Conservation (phyloP, 2,329 filamentous ascomycete species). For the Simplicillium aogashimaense region DNA sequence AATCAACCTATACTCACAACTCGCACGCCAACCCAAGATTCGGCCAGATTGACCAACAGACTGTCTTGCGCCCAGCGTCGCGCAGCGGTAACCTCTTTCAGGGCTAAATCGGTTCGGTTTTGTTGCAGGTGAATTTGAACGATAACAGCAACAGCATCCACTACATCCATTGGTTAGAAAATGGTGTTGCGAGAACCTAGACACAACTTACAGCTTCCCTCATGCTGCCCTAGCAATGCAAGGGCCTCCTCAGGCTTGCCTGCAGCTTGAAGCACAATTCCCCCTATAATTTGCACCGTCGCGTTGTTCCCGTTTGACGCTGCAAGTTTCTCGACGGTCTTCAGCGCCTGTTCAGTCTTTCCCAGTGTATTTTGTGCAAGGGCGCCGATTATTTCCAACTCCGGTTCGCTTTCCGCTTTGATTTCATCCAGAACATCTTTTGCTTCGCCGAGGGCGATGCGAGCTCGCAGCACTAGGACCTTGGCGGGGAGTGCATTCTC, state of each 20-base stretch:
- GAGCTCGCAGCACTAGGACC: conserved; percentile 71
- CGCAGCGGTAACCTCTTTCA: conserved; percentile 80
- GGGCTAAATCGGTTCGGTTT: conserved; percentile 80
- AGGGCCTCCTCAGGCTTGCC: conserved; percentile 82
- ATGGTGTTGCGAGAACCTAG: neutral
- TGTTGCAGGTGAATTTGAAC: conserved; percentile 88
- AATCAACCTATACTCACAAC: conserved; percentile 44
- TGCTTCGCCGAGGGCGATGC: conserved; percentile 72
- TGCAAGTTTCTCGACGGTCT: conserved; percentile 56
- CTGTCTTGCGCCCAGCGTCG: conserved; percentile 94
- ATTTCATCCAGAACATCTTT: conserved; percentile 62
- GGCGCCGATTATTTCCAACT: conserved; percentile 66
- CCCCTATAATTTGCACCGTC: conserved; percentile 71
- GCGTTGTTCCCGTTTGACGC: conserved; percentile 60
- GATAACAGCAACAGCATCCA: conserved; percentile 73
- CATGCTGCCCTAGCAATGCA: conserved; percentile 68
- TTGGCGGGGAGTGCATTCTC: conserved; percentile 70
- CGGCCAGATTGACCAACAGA: conserved; percentile 83
- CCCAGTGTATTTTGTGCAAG: conserved; percentile 59
- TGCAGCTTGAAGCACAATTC: conserved; percentile 70
- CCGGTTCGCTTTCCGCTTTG: conserved; percentile 55
- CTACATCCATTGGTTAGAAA: conserved; percentile 26
- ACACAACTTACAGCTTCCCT: conserved; percentile 64
- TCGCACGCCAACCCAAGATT: conserved; percentile 88
- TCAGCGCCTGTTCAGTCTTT: conserved; percentile 50